Evolutionary conservation across 768 basidiomycete genomes (phyloP).

Genomic region (Termitomyces sp.): DNA sequence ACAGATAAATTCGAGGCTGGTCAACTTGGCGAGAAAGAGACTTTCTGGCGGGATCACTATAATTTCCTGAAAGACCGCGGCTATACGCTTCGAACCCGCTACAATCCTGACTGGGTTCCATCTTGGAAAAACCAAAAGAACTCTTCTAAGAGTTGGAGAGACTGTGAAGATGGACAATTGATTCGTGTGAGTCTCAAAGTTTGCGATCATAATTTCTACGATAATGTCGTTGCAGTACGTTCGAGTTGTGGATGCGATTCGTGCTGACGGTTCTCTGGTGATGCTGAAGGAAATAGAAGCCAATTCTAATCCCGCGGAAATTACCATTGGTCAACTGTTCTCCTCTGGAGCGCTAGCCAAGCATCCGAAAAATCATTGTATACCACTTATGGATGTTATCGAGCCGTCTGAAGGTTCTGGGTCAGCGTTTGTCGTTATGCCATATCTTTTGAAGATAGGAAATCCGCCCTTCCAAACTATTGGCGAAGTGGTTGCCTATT

Average conservation of each 20-base stretch:
- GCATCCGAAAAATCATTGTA: not conserved
- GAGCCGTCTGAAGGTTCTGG: not conserved
- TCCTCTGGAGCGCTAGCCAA: not conserved
- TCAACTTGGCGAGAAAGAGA: not conserved
- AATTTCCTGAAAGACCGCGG: not conserved
- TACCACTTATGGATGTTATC: not conserved
- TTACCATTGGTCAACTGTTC: not conserved
- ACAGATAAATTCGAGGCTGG: not conserved
- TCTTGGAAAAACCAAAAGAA: not conserved
- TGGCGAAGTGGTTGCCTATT: not conserved
- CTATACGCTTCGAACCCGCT: not conserved
- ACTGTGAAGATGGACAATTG: not conserved
- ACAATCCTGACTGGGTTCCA: not conserved
- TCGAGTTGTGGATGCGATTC: not conserved
- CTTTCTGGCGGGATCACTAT: not conserved
- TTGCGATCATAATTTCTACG: not conserved
- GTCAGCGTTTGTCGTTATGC: not conserved
- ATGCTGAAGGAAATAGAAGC: not conserved
- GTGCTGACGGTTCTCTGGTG: not conserved
- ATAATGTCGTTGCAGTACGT: not conserved
- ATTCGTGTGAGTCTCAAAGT: not conserved
- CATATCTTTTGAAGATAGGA: not conserved
- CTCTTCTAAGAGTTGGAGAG: not conserved
- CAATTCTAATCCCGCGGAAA: not conserved
- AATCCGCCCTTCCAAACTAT: not conserved